Evolutionary conservation across 1,284 basidiomycete genomes (phyloP), one percentile per base, ranked within the genome.

Genomic region (Cutaneotrichosporon sp.): DNA sequence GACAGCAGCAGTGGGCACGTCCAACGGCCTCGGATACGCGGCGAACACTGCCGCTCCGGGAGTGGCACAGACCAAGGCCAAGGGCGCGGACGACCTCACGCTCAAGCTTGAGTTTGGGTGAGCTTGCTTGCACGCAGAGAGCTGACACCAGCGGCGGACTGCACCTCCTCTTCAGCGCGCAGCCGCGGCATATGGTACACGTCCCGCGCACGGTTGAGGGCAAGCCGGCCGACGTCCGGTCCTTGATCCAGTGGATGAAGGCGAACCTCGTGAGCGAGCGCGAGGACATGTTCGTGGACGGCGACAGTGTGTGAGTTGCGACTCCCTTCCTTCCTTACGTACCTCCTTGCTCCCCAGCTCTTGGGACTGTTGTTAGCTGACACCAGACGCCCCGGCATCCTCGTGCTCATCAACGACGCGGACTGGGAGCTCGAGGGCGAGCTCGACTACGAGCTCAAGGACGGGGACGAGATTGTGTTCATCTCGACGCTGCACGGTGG

Each of bases 341-440:
- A n/a, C n/a, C n/a, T n/a, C n/a, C n/a, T n/a, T n/a, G n/a, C n/a
- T n/a, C n/a, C n/a, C n/a, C n/a, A n/a, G n/a, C n/a, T n/a, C n/a
- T n/a, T n/a, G n/a, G n/a, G n/a, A n/a, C n/a, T n/a, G n/a, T n/a
- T n/a, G n/a, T n/a, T n/a, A 13, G 43, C 54, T 60, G 46, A 62
- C 29, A 2, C 24, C 75, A 97, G 94, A 18, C 92, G 95, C 14
- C 95, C 95, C 0, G 95, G 95, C 0, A 97, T 99, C 47, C 83
- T 99, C 5, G 95, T 98, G 0, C 83, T 99, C 31, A 87, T 99
- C 66, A 99, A 98, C 76, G 92, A 97, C 70, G 91, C 92, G 1
- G 95, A 99, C 73, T 99, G 95, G 95, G 95, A 98, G 76, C 84
- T 99, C 11, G 95, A 98, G 75, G 94, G 93, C 34, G 95, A 98